Percentiles rank a stretch among this genome's conserved stretches.
phyloP scores from a whole-genome alignment of 2,329 filamentous ascomycete species.

The Fusarium sp. region DNA sequence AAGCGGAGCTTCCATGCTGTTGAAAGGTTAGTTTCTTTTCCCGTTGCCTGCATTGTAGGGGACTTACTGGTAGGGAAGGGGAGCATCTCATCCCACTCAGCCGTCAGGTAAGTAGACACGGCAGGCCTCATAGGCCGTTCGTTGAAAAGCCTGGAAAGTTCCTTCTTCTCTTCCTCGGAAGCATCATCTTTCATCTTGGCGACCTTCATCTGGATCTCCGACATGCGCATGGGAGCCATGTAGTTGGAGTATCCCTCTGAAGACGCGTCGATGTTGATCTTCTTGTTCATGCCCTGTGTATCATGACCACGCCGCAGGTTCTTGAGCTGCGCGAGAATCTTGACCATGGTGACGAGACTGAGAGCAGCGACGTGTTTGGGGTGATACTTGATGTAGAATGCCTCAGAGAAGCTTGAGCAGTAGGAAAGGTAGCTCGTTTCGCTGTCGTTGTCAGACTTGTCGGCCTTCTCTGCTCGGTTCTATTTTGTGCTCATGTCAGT shows the following conservation, averaged over 20 bases:
- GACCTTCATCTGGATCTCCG: slow-evolving; percentile 18
- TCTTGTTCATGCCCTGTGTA: slow-evolving; percentile 25
- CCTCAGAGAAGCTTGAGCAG: slow-evolving; percentile 33
- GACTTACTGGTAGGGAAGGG: slow-evolving; percentile 34
- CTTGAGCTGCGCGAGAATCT: slow-evolving; percentile 31
- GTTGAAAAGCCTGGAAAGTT: slow-evolving; percentile 2
- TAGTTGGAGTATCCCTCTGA: slow-evolving; percentile 35
- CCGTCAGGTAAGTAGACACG: slow-evolving; percentile 34
- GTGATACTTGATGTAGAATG: slow-evolving; percentile 18
- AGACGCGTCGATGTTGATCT: slow-evolving; percentile 17
- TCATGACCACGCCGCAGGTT: slow-evolving; percentile 30
- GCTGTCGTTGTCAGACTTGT: background rate
- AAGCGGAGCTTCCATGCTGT: slow-evolving; percentile 27
- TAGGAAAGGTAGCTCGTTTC: background rate
- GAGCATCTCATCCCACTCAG: slow-evolving; percentile 38
- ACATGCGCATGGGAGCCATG: slow-evolving; percentile 35
- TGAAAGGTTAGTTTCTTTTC: background rate
- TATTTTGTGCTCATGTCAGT: background rate
- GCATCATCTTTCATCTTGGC: slow-evolving; percentile 3
- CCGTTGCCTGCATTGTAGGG: background rate
- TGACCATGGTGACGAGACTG: slow-evolving; percentile 26
- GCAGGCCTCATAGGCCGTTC: slow-evolving; percentile 1
- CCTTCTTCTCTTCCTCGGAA: background rate
- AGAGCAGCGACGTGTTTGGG: slow-evolving; percentile 26
- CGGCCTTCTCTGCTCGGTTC: background rate